Percentiles rank a stretch among this genome's conserved stretches.
phyloP scores from a whole-genome alignment of 805 yeast species.

The Ogataea methylovora region DNA sequence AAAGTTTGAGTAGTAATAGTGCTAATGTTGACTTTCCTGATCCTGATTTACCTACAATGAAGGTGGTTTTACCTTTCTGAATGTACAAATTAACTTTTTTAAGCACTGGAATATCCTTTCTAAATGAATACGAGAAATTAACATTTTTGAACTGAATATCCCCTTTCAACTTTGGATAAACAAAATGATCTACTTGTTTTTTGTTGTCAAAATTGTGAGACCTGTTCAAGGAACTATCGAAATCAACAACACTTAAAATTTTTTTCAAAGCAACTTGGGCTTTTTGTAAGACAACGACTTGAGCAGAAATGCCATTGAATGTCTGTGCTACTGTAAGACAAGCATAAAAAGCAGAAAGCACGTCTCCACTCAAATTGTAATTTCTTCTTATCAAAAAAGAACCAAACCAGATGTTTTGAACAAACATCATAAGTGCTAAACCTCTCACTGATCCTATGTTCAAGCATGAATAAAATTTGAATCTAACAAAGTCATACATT shows the following conservation, averaged over 20 bases:
- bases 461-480: conserved; percentile 40
- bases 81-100: conserved; percentile 39
- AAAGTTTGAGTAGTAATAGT: conserved; percentile 53
- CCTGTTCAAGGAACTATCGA: conserved; percentile 1
- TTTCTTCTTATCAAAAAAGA: conserved; percentile 50
- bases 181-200: not conserved
- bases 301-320: conserved; percentile 45
- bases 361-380: conserved; percentile 48
- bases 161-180: conserved; percentile 29
- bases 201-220: not conserved
- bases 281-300: conserved; percentile 56
- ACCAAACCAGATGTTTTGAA: conserved; percentile 93
- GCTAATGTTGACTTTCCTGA: conserved; percentile 87
- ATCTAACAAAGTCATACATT: conserved; percentile 32
- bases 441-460: conserved; percentile 53
- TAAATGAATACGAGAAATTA: conserved; percentile 54
- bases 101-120: conserved; percentile 42
- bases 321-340: conserved; percentile 67
- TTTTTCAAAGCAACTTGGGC: conserved; percentile 62
- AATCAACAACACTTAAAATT: conserved; percentile 33
- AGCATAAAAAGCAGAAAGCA: conserved; percentile 77
- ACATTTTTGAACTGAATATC: conserved; percentile 49
- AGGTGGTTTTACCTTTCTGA: conserved; percentile 40
- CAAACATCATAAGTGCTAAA: conserved; percentile 65
- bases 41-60: conserved; percentile 82